Conservation (phyloP, 257 asterid species). For the Fraxinus excelsior region DNA sequence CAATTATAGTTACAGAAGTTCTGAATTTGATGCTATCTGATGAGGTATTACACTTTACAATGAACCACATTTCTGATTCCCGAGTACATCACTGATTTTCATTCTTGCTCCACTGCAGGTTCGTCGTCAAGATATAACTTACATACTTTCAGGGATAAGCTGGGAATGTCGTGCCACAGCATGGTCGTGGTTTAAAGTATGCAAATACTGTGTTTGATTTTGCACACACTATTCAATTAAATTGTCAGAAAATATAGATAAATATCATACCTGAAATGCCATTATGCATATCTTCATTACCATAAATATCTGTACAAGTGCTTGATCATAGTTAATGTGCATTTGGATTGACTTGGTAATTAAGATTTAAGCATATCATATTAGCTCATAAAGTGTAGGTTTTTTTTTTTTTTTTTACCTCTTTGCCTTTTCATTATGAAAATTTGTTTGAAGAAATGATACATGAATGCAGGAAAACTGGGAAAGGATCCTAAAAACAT, state of each 20-base stretch:
- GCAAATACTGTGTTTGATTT: not conserved
- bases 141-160: slow-evolving; percentile 31
- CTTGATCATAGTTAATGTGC: no score
- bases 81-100: not conserved
- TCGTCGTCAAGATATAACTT: slow-evolving; percentile 29
- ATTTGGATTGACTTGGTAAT: no score
- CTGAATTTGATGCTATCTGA: slow-evolving; percentile 35
- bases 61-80: not conserved
- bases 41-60: slow-evolving; percentile 31
- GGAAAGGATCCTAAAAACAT: slow-evolving; percentile 34
- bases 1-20: slow-evolving; percentile 31
- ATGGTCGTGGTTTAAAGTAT: slow-evolving; percentile 48
- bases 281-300: no score
- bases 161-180: slow-evolving; percentile 45
- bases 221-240: not conserved
- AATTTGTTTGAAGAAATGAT: not conserved
- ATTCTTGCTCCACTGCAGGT: slow-evolving; percentile 14
- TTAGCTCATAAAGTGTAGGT: no score
- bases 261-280: no score
- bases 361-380: no score
- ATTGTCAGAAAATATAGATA: no score
- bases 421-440: no score
- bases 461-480: slow-evolving; percentile 30
- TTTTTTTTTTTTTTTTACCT: no score
- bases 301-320: no score